A percentile compares a stretch with the other conserved stretches of the same genome.
Evolutionary conservation across 2,329 filamentous ascomycete species (phyloP).

Genomic region (Arthrobotrys sinensis): DNA sequence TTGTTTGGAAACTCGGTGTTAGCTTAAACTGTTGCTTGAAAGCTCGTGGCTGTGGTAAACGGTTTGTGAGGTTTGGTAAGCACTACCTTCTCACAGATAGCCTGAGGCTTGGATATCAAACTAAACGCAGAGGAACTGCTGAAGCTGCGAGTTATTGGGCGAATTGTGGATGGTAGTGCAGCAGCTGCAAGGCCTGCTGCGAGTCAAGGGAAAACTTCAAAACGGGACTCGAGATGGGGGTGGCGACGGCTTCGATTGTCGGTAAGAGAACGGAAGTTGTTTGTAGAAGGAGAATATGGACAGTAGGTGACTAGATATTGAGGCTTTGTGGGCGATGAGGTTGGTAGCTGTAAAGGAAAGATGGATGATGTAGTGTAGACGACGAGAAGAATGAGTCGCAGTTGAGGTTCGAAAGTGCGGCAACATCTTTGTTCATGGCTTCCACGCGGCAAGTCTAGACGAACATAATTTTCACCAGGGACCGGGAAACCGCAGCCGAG

Average conservation of each 20-base stretch:
- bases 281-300: not conserved
- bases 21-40: slow-evolving; percentile 18
- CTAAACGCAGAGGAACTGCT: slow-evolving; percentile 44
- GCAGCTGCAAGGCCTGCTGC: slow-evolving; percentile 28
- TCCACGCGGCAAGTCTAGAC: slow-evolving; percentile 11
- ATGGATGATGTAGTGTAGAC: not conserved
- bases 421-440: not conserved
- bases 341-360: not conserved
- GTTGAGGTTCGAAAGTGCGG: slow-evolving; percentile 21
- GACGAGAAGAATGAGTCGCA: slow-evolving; percentile 4
- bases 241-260: not conserved
- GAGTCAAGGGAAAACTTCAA: not conserved
- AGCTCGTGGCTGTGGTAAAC: not conserved
- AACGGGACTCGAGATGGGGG: not conserved
- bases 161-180: slow-evolving; percentile 51
- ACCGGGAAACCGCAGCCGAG: slow-evolving; percentile 37
- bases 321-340: not conserved
- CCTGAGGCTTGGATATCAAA: slow-evolving; percentile 13
- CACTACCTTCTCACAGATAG: slow-evolving; percentile 42
- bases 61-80: not conserved
- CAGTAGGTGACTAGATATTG: not conserved
- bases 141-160: slow-evolving; percentile 26
- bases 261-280: not conserved
- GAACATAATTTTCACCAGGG: slow-evolving; percentile 4
- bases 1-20: slow-evolving; percentile 22